These are phyloP conservation scores for Claviceps arundinis DNA, from an alignment of 2,329 filamentous ascomycete species.

Conservation along the genomic window DNA sequence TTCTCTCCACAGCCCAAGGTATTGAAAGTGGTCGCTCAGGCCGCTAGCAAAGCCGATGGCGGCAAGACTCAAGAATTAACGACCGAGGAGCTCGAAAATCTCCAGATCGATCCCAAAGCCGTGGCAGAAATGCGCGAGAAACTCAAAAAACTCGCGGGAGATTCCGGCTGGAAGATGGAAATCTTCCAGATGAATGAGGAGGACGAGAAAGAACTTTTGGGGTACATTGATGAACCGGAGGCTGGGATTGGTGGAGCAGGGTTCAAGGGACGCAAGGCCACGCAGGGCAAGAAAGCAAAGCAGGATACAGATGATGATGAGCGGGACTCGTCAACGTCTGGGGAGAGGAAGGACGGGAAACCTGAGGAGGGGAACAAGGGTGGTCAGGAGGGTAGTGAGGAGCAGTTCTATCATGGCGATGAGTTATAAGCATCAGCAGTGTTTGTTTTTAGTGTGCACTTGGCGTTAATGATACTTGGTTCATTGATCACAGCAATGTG, in stretches of 20 bases:
- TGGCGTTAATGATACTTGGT: too few relatives aligned
- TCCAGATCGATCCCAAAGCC: conserved; percentile 52
- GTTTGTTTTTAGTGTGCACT: background rate
- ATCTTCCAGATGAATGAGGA: conserved; percentile 52
- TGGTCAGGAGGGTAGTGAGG: conserved; percentile 30
- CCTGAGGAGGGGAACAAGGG: conserved; percentile 4
- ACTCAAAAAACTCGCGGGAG: conserved; percentile 54
- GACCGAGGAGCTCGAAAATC: conserved; percentile 52
- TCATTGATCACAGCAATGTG: too few relatives aligned
- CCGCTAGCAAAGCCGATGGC: conserved; percentile 39
- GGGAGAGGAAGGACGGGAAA: background rate
- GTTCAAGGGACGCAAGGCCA: conserved; percentile 18
- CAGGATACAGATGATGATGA: conserved; percentile 14
- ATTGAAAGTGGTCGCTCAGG: conserved; percentile 30
- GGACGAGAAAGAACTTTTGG: conserved; percentile 50
- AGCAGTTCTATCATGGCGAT: conserved; percentile 32
- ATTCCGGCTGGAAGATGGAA: conserved; percentile 68
- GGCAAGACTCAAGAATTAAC: conserved; percentile 48
- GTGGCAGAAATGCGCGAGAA: conserved; percentile 57
- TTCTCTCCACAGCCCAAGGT: conserved; percentile 15
- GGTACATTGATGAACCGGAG: conserved; percentile 45
- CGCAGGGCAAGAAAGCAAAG: conserved; percentile 1
- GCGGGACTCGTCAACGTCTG: background rate
- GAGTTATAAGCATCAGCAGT: conserved; percentile 2
- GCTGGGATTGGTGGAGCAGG: conserved; percentile 7